Evolutionary conservation across 257 asterid species (phyloP).

Genomic region (Plantago major): DNA sequence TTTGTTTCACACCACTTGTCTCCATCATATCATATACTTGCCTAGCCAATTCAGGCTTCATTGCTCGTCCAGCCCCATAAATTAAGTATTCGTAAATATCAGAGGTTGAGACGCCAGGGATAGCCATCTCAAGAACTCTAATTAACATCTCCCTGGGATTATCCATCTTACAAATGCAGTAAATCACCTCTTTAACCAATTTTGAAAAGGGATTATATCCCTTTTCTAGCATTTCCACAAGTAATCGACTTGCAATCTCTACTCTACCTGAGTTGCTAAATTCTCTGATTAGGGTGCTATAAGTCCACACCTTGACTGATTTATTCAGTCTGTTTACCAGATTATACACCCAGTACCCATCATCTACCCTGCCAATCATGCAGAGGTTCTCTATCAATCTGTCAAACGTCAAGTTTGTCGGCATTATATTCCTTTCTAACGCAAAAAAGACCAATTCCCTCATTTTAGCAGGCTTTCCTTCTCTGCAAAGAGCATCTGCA

Average conservation of each 20-base stretch:
- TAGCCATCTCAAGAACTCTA: slow-evolving; percentile 52
- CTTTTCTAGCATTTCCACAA: slow-evolving; percentile 89
- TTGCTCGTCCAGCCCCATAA: slow-evolving; percentile 80
- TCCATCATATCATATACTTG: slow-evolving; percentile 56
- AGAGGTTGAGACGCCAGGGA: slow-evolving; percentile 22
- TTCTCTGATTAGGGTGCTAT: slow-evolving; percentile 50
- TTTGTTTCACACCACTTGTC: slow-evolving; percentile 34
- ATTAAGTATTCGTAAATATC: slow-evolving; percentile 46
- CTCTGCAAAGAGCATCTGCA: slow-evolving; percentile 58
- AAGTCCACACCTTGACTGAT: slow-evolving; percentile 38
- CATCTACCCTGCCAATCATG: slow-evolving; percentile 48
- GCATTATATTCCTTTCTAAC: slow-evolving; percentile 42
- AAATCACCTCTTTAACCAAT: slow-evolving; percentile 50
- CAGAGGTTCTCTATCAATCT: slow-evolving; percentile 63
- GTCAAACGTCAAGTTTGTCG: slow-evolving; percentile 35
- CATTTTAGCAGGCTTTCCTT: slow-evolving; percentile 66
- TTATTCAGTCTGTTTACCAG: slow-evolving; percentile 40
- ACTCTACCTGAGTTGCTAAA: slow-evolving; percentile 50
- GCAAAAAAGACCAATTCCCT: slow-evolving; percentile 51
- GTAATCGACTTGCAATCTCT: slow-evolving; percentile 63
- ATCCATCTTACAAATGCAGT: slow-evolving; percentile 45
- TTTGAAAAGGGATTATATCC: slow-evolving; percentile 30
- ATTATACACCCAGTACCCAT: slow-evolving; percentile 53
- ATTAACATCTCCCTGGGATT: slow-evolving; percentile 44
- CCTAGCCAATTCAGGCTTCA: slow-evolving; percentile 52